phyloP scores from a whole-genome alignment of 441 rosid genomes.

The Pelargonium citronellum region DNA sequence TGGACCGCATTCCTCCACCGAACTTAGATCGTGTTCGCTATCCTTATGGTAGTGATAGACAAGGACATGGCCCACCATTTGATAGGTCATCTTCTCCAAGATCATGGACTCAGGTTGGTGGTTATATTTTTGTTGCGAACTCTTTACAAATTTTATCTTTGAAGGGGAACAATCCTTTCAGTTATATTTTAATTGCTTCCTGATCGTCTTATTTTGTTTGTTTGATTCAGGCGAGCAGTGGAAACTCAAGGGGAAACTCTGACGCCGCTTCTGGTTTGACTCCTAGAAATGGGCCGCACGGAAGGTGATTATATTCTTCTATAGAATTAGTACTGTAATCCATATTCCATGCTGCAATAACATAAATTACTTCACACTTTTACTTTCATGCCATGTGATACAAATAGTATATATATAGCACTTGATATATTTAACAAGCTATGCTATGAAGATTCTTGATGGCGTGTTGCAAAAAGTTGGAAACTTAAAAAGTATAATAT shows the following conservation, averaged over 20 bases:
- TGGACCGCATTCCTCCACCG: slow-evolving; percentile 32
- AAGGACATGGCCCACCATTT: slow-evolving; percentile 55
- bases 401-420: no score
- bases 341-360: slow-evolving; percentile 2
- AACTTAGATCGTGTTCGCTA: slow-evolving; percentile 31
- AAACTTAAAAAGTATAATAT: no score
- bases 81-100: slow-evolving; percentile 61
- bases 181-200: background rate
- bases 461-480: no score
- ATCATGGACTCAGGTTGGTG: slow-evolving; percentile 62
- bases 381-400: background rate
- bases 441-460: no score
- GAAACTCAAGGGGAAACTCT: slow-evolving; percentile 15
- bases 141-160: background rate
- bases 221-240: slow-evolving; percentile 6
- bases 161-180: background rate
- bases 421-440: no score
- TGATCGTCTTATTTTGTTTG: background rate
- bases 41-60: slow-evolving; percentile 43
- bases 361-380: background rate
- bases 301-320: slow-evolving; percentile 35
- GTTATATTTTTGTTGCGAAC: background rate
- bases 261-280: slow-evolving; percentile 44
- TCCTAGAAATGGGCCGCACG: slow-evolving; percentile 43
- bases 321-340: background rate